Evolutionary conservation across 2,329 filamentous ascomycete genomes (phyloP), one percentile per base, ranked within the genome.

Genomic region (Aspergillus fructus): DNA sequence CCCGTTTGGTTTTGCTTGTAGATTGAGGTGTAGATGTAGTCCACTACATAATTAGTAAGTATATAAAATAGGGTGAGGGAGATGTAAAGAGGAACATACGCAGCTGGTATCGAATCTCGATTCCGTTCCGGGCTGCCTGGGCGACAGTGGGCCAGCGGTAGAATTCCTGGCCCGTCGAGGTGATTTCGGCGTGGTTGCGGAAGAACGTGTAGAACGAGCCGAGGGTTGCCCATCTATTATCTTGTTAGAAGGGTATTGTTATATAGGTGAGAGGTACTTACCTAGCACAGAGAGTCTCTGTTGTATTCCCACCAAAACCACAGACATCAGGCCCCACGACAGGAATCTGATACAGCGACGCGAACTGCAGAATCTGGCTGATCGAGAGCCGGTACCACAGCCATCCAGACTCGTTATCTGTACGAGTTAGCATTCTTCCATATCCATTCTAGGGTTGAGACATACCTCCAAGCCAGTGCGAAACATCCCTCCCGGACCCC

Each of bases 21-120:
- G 64, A 91, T 79, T 0, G 85, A 84, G 1, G 89, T 92, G 78
- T 93, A 93, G 58, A 90, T 80, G 75, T 93, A 93, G 66, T 92
- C 89, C 9, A 93, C 27, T 30, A 30, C 27, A 30, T 27, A 4
- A 30, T 30, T 30, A 30, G 27, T 11, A 30, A 1, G 21, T 21
- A 21, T 21, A 21, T 19, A n/a, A n/a, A n/a, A n/a, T n/a, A n/a
- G n/a, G n/a, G n/a, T n/a, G n/a, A n/a, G n/a, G n/a, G n/a, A n/a
- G n/a, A n/a, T n/a, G n/a, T 19, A 19, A 19, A 2, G 17, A 19
- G 17, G 17, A 19, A 19, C 27, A 4, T 30, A 30, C 27, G 79
- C 17, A 93, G 78, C 30, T 83, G 81, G 75, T 93, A 93, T n/a
- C 90, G 83, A 47, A 86, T 85, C 24, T 82, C 82, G 64, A 93